Percentiles rank a stretch among this genome's conserved stretches.
phyloP scores from a whole-genome alignment of 2,329 filamentous ascomycete species.

The Pseudonectria buxi region DNA sequence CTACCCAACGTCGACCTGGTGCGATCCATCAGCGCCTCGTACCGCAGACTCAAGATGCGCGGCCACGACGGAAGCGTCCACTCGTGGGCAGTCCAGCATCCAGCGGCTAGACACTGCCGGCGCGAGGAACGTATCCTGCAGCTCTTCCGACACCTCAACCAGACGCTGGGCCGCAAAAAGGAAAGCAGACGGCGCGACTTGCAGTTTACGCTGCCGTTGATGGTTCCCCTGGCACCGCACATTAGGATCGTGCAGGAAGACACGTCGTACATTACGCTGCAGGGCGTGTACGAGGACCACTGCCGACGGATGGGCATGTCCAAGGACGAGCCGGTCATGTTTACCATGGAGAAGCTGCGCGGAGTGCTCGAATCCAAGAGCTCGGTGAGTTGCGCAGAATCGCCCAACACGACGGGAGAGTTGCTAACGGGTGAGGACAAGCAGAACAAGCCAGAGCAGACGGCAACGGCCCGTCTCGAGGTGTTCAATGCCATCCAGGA shows the following conservation, averaged over 20 bases:
- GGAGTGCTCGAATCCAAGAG: conserved; percentile 64
- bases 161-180: conserved; percentile 83
- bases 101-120: conserved; percentile 83
- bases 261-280: conserved; percentile 85
- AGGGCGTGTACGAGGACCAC: conserved; percentile 94
- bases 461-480: conserved; percentile 70
- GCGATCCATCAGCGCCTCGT: conserved; percentile 82
- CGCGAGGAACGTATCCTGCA: conserved; percentile 93
- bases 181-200: conserved; percentile 89
- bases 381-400: conserved; percentile 36
- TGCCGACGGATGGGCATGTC: conserved; percentile 79
- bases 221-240: conserved; percentile 91
- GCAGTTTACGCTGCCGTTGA: conserved; percentile 91
- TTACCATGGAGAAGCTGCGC: conserved; percentile 90
- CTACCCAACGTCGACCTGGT: conserved; percentile 91
- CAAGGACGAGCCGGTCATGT: conserved; percentile 93
- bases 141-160: conserved; percentile 95
- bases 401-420: not conserved
- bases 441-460: conserved; percentile 63
- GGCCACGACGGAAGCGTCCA: conserved; percentile 98
- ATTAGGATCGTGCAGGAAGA: conserved; percentile 96
- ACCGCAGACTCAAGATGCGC: conserved; percentile 88
- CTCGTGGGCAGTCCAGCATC: conserved; percentile 93
- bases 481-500: conserved; percentile 94
- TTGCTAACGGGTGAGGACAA: conserved; percentile 9